phyloP scores from a whole-genome alignment of 768 basidiomycete species.

The Lactarius sp. region DNA sequence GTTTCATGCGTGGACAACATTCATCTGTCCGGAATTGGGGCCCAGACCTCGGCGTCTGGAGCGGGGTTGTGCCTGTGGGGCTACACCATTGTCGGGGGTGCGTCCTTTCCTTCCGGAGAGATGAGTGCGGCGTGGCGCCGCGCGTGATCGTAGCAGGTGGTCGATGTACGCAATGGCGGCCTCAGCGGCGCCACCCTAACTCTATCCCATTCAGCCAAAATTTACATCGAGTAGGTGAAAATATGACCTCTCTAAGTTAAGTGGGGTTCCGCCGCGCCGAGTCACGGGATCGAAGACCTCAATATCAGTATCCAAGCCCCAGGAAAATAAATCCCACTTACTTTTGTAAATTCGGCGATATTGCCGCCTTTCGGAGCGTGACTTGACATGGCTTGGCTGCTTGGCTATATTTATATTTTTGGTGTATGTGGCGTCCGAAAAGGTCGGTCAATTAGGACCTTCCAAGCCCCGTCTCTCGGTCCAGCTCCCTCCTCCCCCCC shows the following conservation, averaged over 20 bases:
- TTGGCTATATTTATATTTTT: not conserved
- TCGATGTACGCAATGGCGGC: not conserved
- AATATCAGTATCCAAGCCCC: not conserved
- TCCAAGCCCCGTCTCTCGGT: not conserved
- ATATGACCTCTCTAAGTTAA: not conserved
- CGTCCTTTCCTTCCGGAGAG: not conserved
- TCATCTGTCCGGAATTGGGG: conserved; percentile 4
- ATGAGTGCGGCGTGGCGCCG: not conserved
- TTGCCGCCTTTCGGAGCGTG: conserved; percentile 9
- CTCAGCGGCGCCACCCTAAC: not conserved
- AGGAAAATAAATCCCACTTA: not conserved
- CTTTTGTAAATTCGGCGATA: conserved; percentile 1
- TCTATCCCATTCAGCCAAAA: not conserved
- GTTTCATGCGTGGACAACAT: not conserved
- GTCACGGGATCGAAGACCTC: not conserved
- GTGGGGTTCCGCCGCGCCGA: conserved; percentile 1
- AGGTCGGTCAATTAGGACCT: not conserved
- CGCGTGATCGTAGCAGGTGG: conserved; percentile 14
- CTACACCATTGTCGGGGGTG: not conserved
- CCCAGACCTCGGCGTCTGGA: conserved; percentile 7
- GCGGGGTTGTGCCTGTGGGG: conserved; percentile 10
- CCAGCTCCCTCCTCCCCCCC: not conserved
- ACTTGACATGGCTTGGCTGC: not conserved
- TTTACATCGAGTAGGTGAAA: not conserved
- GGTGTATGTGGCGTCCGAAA: conserved; percentile 1